phyloP scores from a whole-genome alignment of 139 green algal genomes.

The Edaphochlamys debaryana region DNA sequence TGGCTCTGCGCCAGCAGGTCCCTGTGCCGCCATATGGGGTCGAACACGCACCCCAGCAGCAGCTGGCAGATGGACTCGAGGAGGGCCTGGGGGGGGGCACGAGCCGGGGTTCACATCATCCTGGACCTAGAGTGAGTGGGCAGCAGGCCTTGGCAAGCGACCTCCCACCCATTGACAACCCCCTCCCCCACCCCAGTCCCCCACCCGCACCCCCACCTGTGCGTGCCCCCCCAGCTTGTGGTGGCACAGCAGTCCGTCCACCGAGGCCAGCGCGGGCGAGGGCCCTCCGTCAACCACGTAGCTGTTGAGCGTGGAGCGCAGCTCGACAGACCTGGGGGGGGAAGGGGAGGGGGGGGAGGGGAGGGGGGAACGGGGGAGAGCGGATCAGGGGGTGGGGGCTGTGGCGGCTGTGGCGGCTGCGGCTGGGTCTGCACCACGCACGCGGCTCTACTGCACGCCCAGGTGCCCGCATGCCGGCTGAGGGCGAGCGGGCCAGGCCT shows the following conservation, averaged over 20 bases:
- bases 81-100: slow-evolving; percentile 6
- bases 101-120: not conserved
- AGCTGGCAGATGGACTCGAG: slow-evolving; percentile 28
- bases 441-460: too few relatives aligned
- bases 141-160: too few relatives aligned
- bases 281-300: slow-evolving; percentile 16
- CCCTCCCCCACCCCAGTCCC: not conserved
- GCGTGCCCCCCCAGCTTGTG: slow-evolving; percentile 40
- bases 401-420: too few relatives aligned
- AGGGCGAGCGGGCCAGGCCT: too few relatives aligned
- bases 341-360: not conserved
- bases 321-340: slow-evolving; percentile 3
- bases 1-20: slow-evolving; percentile 30
- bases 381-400: too few relatives aligned
- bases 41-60: slow-evolving; percentile 38
- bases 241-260: slow-evolving; percentile 24
- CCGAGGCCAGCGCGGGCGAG: not conserved
- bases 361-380: too few relatives aligned
- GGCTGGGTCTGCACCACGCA: too few relatives aligned
- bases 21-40: slow-evolving; percentile 30
- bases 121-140: too few relatives aligned
- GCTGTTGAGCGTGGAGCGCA: slow-evolving; percentile 6
- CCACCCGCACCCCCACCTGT: not conserved
- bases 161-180: not conserved
- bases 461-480: too few relatives aligned